A percentile compares a stretch with the other conserved stretches of the same genome.
Conservation (phyloP, 2,329 filamentous ascomycete genomes). For the Byssochlamys sp. region DNA sequence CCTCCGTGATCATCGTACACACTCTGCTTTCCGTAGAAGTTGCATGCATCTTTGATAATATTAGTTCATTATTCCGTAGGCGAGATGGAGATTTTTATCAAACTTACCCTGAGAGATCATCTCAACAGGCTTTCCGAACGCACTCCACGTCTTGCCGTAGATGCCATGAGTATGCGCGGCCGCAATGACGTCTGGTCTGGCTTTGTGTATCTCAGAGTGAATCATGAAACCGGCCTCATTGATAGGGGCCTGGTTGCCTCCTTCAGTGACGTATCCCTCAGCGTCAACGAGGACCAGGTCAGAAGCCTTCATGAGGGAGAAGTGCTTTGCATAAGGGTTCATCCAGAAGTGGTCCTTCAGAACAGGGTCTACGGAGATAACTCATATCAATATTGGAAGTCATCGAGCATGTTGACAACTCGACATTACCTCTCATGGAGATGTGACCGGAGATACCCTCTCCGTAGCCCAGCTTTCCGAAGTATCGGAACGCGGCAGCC, state of each 20-base stretch:
- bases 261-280: constrained; percentile 33
- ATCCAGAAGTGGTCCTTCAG: constrained; percentile 33
- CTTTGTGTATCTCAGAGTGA: constrained; percentile 50
- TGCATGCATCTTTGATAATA: constrained; percentile 24
- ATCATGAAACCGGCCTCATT: constrained; percentile 49
- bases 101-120: constrained; percentile 52
- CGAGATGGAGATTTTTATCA: background rate
- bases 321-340: constrained; percentile 32
- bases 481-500: constrained; percentile 28
- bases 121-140: constrained; percentile 50
- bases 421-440: constrained; percentile 24
- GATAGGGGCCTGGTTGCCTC: constrained; percentile 30
- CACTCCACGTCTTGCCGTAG: constrained; percentile 53
- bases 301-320: constrained; percentile 32
- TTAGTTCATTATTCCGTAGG: background rate
- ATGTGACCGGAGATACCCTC: constrained; percentile 28
- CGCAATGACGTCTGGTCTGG: constrained; percentile 49
- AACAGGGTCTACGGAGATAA: constrained; percentile 19
- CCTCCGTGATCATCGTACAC: constrained; percentile 34
- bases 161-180: constrained; percentile 52
- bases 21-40: constrained; percentile 28
- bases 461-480: constrained; percentile 17
- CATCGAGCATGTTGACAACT: background rate
- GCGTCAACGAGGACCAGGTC: constrained; percentile 33
- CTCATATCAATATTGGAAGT: background rate